Conservation (phyloP, 352 stramenopile species). For the Pythium folliculosum region DNA sequence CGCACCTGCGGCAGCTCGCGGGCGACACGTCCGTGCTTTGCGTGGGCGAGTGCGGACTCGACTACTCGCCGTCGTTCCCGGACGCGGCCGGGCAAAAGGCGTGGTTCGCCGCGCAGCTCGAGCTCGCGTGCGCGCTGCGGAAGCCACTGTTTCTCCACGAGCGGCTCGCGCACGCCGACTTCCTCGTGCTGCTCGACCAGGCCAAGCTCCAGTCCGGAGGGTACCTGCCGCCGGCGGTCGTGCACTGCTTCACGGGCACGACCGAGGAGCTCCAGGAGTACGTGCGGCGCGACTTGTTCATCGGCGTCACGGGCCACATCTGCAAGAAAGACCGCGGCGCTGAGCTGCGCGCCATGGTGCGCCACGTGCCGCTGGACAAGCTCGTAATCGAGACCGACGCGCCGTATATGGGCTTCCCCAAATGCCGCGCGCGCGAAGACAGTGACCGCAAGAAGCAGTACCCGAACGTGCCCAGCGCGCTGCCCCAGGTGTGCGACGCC, state of each 20-base stretch:
- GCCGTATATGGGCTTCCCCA: constrained; percentile 90
- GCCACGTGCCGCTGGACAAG: constrained; percentile 66
- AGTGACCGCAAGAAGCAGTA: constrained; percentile 63
- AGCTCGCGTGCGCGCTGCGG: constrained; percentile 57
- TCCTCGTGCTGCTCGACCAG: constrained; percentile 68
- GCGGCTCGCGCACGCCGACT: constrained; percentile 73
- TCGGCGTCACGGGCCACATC: constrained; percentile 90
- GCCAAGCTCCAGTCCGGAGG: constrained; percentile 36
- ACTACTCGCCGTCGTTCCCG: constrained; percentile 73
- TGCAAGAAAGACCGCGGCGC: constrained; percentile 78
- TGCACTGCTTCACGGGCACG: constrained; percentile 92
- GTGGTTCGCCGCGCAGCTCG: constrained; percentile 70
- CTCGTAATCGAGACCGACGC: constrained; percentile 93
- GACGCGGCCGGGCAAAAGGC: constrained; percentile 43
- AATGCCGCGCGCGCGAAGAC: constrained; percentile 46
- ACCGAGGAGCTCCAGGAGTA: constrained; percentile 75
- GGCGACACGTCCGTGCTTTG: constrained; percentile 39
- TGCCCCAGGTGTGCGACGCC: constrained; percentile 59
- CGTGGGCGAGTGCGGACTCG: constrained; percentile 80
- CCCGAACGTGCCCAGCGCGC: constrained; percentile 73
- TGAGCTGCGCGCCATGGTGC: constrained; percentile 54
- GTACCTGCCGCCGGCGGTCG: constrained; percentile 60
- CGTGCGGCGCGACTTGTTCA: constrained; percentile 80
- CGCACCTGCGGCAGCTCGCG: constrained; percentile 36
- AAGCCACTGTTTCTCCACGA: constrained; percentile 88